Base-by-base conservation (phyloP, 495 filamentous ascomycete species). In the Penicillium bialowiezense region DNA sequence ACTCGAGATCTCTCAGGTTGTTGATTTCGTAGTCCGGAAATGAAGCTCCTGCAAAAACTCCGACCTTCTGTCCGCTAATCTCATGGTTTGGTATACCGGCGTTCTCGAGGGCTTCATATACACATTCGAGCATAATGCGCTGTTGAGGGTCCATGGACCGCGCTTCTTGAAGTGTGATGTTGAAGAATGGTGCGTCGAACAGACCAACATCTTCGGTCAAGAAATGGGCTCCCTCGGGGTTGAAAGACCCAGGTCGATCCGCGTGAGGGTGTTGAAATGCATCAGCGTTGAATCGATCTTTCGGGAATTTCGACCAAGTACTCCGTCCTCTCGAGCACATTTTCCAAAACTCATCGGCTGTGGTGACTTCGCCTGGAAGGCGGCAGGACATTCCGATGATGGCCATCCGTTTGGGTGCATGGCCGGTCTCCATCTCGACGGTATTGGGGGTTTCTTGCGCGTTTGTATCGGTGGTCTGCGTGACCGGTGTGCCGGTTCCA, bases 151-250 rank as follows among this genome's bases (percentile, higher is more conserved):
- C 76, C 37, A 79, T 68, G 0, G 63, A 59, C 3, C 62, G 53
- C 9, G 73, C 76, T 48, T 78, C 76, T 26, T 59, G 60, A 0
- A 71, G 64, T 0, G 66, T 62, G 17, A 77, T 71, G 12, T 62
- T 61, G 56, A 78, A 79, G 61, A 88, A 83, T 19, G 56, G 38
- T 0, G 80, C 69, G 52, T 87, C 84, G 49, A 87, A 87, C 2
- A 67, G 59, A 3, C 65, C 62, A 6, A 75, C 56, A 51, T 84
- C 73, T 42, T 81, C 68, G 0, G 77, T 63, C 13, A 87, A 55
- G 54, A 76, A 72, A 48, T 74, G 65, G 0, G 58, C 54, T 10
- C 61, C 45, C 10, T 33, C 26, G 1, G 58, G 48, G 37, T 62
- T 69, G 28, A 60, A 59, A 1, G 50, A 55, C 5, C 66, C 68